A percentile compares a stretch with the other conserved stretches of the same genome.
Evolutionary conservation across 129 eudicot species (phyloP).

Genomic region (Deinandra increscens): DNA sequence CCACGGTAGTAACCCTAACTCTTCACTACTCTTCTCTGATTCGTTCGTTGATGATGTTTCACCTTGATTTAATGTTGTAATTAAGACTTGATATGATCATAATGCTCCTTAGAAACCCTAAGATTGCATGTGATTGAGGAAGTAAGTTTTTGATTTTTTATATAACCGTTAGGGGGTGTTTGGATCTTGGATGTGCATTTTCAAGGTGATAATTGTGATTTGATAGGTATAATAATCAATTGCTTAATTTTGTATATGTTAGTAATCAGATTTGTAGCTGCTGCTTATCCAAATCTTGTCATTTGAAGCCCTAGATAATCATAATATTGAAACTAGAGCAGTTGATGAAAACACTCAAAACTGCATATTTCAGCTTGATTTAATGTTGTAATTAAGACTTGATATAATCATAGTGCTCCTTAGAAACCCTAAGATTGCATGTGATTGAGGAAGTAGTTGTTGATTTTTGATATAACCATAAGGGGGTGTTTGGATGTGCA

Average conservation of each 20-base stretch:
- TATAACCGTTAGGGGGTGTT: not conserved
- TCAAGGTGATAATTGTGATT: not conserved
- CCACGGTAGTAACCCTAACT: slow-evolving; percentile 52
- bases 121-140: not conserved
- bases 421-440: not conserved
- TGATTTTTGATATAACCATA: not conserved
- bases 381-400: not conserved
- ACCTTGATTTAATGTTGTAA: not conserved
- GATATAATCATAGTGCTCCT: not conserved
- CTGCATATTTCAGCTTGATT: not conserved
- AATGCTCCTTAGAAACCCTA: not conserved
- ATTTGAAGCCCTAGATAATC: not conserved
- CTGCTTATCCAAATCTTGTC: not conserved
- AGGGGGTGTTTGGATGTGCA: not conserved
- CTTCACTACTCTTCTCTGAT: not conserved
- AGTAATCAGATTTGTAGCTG: not conserved
- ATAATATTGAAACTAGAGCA: not conserved
- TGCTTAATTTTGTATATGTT: not conserved
- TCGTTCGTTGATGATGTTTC: not conserved
- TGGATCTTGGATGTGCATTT: not conserved
- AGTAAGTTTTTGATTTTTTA: not conserved
- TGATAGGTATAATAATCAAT: not conserved
- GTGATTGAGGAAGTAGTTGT: not conserved
- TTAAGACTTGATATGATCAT: not conserved
- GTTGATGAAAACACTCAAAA: not conserved